Conservation (phyloP, 2,329 filamentous ascomycete genomes). For the Fusarium mexicanum region DNA sequence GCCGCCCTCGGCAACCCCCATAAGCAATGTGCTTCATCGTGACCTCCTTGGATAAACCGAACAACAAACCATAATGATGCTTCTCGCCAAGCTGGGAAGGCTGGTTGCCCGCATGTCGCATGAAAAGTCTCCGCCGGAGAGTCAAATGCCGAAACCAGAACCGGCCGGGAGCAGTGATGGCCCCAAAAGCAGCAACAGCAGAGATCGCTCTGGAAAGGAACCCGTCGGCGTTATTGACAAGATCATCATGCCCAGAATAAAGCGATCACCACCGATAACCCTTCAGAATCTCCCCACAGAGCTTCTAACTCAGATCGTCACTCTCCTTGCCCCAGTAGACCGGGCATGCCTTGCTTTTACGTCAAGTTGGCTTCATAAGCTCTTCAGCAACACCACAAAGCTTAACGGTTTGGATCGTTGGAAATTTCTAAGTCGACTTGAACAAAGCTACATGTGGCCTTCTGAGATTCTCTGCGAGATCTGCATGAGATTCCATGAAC, state of each 20-base stretch:
- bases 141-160: too few species aligned
- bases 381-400: background rate
- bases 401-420: background rate
- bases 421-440: background rate
- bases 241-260: background rate
- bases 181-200: background rate
- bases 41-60: fast-evolving
- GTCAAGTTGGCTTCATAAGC: background rate
- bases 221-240: fast-evolving
- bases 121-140: background rate
- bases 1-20: too few species aligned
- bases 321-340: background rate
- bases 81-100: background rate
- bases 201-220: background rate
- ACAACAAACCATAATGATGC: background rate
- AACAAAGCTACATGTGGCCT: background rate
- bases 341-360: background rate
- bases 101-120: background rate
- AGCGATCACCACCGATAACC: fast-evolving
- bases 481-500: background rate
- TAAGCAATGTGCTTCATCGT: fast-evolving
- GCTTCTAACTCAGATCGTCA: background rate
- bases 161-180: fast-evolving
- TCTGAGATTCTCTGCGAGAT: background rate
- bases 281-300: background rate